Percentiles rank a stretch among this genome's conserved stretches.
phyloP scores from a whole-genome alignment of 352 stramenopile genomes.

The Globisporangium solare region DNA sequence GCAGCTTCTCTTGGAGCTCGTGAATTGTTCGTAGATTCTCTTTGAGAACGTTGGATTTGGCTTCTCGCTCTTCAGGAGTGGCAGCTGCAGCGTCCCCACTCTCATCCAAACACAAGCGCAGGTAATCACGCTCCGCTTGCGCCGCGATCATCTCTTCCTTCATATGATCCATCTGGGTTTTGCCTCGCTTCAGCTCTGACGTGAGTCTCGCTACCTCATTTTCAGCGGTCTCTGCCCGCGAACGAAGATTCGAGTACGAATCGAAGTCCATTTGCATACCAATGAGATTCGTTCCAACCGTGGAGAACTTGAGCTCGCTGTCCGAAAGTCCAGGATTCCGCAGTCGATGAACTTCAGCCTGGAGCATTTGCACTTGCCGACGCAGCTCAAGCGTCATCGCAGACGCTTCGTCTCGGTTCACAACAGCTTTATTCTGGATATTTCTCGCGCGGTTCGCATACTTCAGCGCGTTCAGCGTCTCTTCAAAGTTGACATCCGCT shows the following conservation, averaged over 20 bases:
- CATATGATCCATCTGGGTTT: conserved; percentile 72
- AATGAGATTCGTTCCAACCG: conserved; percentile 55
- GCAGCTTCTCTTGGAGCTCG: conserved; percentile 77
- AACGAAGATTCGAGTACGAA: conserved; percentile 68
- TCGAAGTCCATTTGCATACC: conserved; percentile 70
- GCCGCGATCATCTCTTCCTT: conserved; percentile 85
- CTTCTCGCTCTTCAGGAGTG: conserved; percentile 36
- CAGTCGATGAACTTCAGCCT: conserved; percentile 78
- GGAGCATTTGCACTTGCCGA: conserved; percentile 73
- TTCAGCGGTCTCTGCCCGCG: conserved; percentile 72
- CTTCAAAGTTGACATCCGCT: conserved; percentile 87
- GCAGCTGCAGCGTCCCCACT: conserved; percentile 14
- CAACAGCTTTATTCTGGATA: conserved; percentile 87
- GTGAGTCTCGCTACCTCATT: conserved; percentile 73
- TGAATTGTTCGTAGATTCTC: conserved; percentile 79
- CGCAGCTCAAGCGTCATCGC: conserved; percentile 68
- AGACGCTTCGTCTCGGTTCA: conserved; percentile 81
- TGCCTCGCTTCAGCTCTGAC: conserved; percentile 70
- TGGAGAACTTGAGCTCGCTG: conserved; percentile 66
- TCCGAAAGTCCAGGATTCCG: conserved; percentile 78
- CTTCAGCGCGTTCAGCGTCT: conserved; percentile 91
- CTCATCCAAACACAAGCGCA: conserved; percentile 70
- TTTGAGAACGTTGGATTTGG: conserved; percentile 62
- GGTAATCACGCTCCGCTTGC: conserved; percentile 77
- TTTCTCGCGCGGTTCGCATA: conserved; percentile 90